These are phyloP conservation scores for Kodamaea suecica DNA, from an alignment of 1,139 yeast genomes.

Conservation along the genomic window DNA sequence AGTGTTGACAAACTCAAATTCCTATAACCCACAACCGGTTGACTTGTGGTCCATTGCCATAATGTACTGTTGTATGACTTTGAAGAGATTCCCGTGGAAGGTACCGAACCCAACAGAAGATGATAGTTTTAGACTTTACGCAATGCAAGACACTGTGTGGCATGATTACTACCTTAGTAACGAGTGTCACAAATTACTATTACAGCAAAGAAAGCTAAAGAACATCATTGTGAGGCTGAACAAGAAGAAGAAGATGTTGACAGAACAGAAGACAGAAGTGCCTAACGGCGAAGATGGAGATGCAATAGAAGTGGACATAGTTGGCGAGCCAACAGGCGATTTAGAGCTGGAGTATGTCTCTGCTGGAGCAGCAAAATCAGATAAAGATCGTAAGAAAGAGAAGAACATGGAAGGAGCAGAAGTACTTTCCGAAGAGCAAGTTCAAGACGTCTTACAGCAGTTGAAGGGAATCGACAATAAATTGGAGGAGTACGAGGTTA, in stretches of 20 bases:
- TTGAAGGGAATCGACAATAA: slow-evolving; percentile 37
- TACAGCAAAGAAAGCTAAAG: slow-evolving; percentile 45
- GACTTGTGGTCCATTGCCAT: slow-evolving; percentile 97
- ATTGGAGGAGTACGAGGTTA: slow-evolving; percentile 37
- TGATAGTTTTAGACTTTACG: slow-evolving; percentile 67
- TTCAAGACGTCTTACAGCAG: slow-evolving; percentile 31
- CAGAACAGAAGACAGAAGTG: slow-evolving; percentile 12
- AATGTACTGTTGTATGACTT: slow-evolving; percentile 92
- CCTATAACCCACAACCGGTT: slow-evolving; percentile 89
- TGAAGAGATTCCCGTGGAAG: slow-evolving; percentile 96
- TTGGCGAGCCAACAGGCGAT: slow-evolving; percentile 2
- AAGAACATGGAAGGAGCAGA: slow-evolving; percentile 21
- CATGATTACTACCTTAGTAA: slow-evolving; percentile 51
- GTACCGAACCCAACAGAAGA: slow-evolving; percentile 81
- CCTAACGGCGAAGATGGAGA: slow-evolving; percentile 7
- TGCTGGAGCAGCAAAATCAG: not conserved
- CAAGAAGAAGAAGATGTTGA: slow-evolving; percentile 33
- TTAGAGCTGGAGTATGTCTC: slow-evolving; percentile 4
- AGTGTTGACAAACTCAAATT: slow-evolving; percentile 62
- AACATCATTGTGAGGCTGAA: slow-evolving; percentile 44
- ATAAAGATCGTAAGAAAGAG: slow-evolving; percentile 11
- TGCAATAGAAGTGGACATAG: slow-evolving; percentile 7
- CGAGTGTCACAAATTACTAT: slow-evolving; percentile 46
- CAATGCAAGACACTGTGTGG: slow-evolving; percentile 53
- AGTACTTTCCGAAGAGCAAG: slow-evolving; percentile 33